These are phyloP conservation scores for Dimargaris xerosporica DNA, from an alignment of 192 early-diverging fungal genomes.

Conservation along the genomic window DNA sequence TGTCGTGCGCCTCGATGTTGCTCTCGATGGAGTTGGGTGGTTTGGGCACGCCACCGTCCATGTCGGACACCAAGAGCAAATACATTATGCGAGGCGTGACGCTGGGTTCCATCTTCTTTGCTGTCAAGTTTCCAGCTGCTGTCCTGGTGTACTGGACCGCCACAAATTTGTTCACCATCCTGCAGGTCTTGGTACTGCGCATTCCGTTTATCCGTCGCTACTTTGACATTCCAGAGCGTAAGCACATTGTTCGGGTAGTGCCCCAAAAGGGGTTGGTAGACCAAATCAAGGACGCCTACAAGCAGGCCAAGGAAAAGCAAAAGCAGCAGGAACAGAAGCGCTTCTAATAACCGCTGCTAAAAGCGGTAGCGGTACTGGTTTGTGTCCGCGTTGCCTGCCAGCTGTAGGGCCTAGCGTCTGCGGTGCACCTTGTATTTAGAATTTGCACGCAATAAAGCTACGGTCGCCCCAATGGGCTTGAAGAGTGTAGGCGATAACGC, in stretches of 20 bases:
- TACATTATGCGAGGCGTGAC: constrained; percentile 29
- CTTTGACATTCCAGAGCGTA: constrained; percentile 40
- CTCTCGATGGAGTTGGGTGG: constrained; percentile 47
- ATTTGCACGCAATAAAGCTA: no score
- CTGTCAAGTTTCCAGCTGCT: constrained; percentile 33
- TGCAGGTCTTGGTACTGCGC: constrained; percentile 53
- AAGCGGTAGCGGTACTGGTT: no score
- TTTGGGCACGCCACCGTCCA: constrained; percentile 15
- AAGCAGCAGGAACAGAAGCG: no score
- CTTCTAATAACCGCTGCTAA: no score
- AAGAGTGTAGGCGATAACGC: no score
- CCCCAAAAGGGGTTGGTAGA: no score
- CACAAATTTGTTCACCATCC: constrained; percentile 51
- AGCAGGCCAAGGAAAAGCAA: no score
- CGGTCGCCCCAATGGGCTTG: no score
- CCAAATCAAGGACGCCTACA: no score
- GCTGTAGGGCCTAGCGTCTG: no score
- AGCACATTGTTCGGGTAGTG: neutral
- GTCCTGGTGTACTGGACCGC: constrained; percentile 79
- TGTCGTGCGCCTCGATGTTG: constrained; percentile 52
- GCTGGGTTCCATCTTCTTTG: constrained; percentile 28
- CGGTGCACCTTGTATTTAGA: no score
- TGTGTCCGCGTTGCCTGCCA: no score
- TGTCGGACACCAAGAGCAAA: constrained; percentile 19
- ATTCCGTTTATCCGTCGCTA: constrained; percentile 32